Evolutionary conservation across 352 stramenopile species (phyloP).

Genomic region (Phytophthora litchii): DNA sequence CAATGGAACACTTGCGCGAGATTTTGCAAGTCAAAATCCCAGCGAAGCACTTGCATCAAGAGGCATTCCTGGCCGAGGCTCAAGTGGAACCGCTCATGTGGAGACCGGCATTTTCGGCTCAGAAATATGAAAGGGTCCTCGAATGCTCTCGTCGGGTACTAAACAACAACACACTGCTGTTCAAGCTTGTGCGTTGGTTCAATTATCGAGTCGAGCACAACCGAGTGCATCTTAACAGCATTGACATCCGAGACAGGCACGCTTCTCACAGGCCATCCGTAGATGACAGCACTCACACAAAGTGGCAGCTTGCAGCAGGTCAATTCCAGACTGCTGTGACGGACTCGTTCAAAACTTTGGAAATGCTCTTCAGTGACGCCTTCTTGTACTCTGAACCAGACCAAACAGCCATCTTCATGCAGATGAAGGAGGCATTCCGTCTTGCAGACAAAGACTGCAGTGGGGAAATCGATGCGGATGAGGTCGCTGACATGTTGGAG

Average conservation of each 20-base stretch:
- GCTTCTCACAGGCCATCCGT: conserved; percentile 2
- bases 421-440: conserved; percentile 85
- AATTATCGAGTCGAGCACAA: conserved; percentile 57
- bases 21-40: conserved; percentile 67
- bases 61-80: conserved; percentile 55
- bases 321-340: conserved; percentile 56
- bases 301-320: conserved; percentile 52
- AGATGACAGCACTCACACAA: conserved; percentile 33
- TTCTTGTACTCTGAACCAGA: conserved; percentile 80
- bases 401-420: conserved; percentile 82
- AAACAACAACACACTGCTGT: conserved; percentile 81
- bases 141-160: conserved; percentile 66
- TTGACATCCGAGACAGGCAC: conserved; percentile 56
- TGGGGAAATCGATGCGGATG: conserved; percentile 78
- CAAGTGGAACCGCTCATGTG: conserved; percentile 67
- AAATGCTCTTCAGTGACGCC: conserved; percentile 70
- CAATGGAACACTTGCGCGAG: conserved; percentile 45
- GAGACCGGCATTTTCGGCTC: conserved; percentile 62
- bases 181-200: conserved; percentile 77
- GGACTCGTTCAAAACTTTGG: conserved; percentile 70
- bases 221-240: conserved; percentile 42
- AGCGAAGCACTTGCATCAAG: conserved; percentile 49
- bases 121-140: conserved; percentile 73
- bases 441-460: conserved; percentile 76
- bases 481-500: conserved; percentile 76